Base-by-base conservation (phyloP, 1,139 yeast genomes). In the Saccharomyces hybrid region DNA sequence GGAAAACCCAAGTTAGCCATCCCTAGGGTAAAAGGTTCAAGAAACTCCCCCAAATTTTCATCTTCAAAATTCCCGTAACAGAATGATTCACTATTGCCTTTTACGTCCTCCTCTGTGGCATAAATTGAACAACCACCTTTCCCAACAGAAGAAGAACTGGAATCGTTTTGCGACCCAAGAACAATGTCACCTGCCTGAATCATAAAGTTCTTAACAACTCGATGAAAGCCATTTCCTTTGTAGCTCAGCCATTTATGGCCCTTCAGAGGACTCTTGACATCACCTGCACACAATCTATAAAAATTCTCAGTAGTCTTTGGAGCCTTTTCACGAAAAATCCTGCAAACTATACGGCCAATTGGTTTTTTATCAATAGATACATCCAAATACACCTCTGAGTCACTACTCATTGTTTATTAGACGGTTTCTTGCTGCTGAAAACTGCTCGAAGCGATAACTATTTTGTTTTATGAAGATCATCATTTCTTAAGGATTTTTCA, bases 181-280 rank as follows among this genome's bases (percentile, higher is more conserved):
- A 73, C 67, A 5, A 79, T 64, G 64, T 86, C 93, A 42, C 96
- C 96, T 3, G 85, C 86, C 66, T 88, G 96, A n/a, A 88, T 73
- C 71, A 88, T 79, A 64, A 87, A 89, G 67, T 86, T 89, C 60
- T 84, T 86, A 48, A 88, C 77, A 0, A 87, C 82, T 54, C 93
- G 74, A 63, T 86, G 89, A 68, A 89, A 83, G 28, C 70, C 72
- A 48, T 78, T 80, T 31, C 75, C 70, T 57, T 76, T 73, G 60
- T 76, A 82, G 2, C 73, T 64, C 32, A 74, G 61, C 4, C 54
- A 32, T 7, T 56, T 57, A 9, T 58, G 58, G 27, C 67, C 68
- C 24, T 70, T 69, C n/a, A 71, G 58, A 29, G 71, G 62, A 7
- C 65, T 60, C 14, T 38, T 38, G 11, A 19, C 44, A 29, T 71